Base-by-base conservation (phyloP, 805 yeast species). In the Candida koratica region DNA sequence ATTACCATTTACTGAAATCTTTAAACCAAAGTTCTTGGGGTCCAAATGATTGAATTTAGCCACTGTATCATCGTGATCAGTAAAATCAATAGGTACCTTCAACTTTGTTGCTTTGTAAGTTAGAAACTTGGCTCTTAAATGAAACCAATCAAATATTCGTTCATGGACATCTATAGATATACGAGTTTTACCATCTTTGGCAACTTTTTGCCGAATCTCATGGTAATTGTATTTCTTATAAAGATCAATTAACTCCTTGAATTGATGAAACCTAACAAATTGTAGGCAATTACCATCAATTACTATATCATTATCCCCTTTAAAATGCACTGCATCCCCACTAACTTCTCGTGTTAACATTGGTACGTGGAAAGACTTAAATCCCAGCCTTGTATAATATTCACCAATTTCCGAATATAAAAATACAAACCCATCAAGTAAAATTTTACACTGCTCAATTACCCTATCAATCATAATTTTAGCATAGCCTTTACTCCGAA, bases 401-500 rank as follows among this genome's bases (percentile, higher is more conserved):
- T 67, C 71, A 8, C 71, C 71, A 9, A 67, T 56, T 42, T 67
- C 73, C 4, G 70, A 64, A 45, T 67, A 67, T 39, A 67, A 54
- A 38, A 62, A 60, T 5, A 53, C 49, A 17, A 18, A 33, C 6
- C 70, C 71, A 25, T 57, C 58, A 3, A 38, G 38, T 2, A 67
- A 63, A 17, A 62, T 31, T 37, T 53, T 53, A 16, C 54, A 45
- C 15, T 43, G 29, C 15, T 58, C 57, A 25, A 61, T 59, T 31
- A 64, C 39, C 39, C 56, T 53, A 42, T 64, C 67, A 17, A 64
- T 49, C 72, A 67, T 67, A 17, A 64, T 49, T 17, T 50, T 43
- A 12, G 67, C 71, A 35, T 53, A 54, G 0, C 71, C 71, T 25
- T 56, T 52, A 6, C 63, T 62, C 31, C 73, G 47, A 43, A 56